These are phyloP conservation scores for Leccinellum albellum DNA, from an alignment of 768 basidiomycete species.

Conservation along the genomic window DNA sequence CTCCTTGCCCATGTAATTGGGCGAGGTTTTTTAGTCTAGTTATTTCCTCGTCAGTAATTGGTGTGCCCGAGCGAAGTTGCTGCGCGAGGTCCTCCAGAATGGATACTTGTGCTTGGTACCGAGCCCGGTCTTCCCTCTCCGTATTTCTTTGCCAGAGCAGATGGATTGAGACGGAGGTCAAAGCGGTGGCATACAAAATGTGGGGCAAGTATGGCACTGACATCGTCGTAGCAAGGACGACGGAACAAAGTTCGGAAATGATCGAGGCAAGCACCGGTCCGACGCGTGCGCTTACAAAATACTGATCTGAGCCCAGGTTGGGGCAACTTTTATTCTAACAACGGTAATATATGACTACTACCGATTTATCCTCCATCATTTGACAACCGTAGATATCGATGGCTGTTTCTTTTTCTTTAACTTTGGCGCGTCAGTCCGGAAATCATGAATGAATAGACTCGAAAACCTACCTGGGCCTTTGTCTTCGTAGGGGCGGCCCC, in stretches of 20 bases:
- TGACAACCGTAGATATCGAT: not conserved
- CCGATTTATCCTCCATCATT: slow-evolving; percentile 2
- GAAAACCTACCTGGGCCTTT: slow-evolving; percentile 17
- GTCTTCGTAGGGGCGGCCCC: slow-evolving; percentile 5
- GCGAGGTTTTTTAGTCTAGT: slow-evolving; percentile 54
- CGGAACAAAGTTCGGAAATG: not conserved
- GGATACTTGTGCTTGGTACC: slow-evolving; percentile 53
- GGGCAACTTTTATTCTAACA: not conserved
- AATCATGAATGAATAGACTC: not conserved
- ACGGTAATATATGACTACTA: not conserved
- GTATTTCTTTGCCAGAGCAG: slow-evolving; percentile 50
- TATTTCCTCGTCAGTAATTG: slow-evolving; percentile 48
- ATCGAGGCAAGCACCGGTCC: not conserved
- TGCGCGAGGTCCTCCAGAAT: slow-evolving; percentile 58
- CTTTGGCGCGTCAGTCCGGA: slow-evolving; percentile 9
- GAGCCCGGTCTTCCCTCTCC: slow-evolving; percentile 51
- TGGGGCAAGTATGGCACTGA: slow-evolving; percentile 53
- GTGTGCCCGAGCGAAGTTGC: slow-evolving; percentile 46
- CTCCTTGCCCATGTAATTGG: slow-evolving; percentile 29
- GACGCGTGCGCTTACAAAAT: too few species aligned
- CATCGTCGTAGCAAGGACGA: slow-evolving; percentile 13
- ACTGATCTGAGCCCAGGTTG: not conserved
- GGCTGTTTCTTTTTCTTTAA: slow-evolving; percentile 17
- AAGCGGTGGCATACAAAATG: slow-evolving; percentile 58
- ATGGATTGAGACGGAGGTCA: slow-evolving; percentile 67